Evolutionary conservation across 148 eudicot species (phyloP).

Genomic region (Heliosperma pusillum): DNA sequence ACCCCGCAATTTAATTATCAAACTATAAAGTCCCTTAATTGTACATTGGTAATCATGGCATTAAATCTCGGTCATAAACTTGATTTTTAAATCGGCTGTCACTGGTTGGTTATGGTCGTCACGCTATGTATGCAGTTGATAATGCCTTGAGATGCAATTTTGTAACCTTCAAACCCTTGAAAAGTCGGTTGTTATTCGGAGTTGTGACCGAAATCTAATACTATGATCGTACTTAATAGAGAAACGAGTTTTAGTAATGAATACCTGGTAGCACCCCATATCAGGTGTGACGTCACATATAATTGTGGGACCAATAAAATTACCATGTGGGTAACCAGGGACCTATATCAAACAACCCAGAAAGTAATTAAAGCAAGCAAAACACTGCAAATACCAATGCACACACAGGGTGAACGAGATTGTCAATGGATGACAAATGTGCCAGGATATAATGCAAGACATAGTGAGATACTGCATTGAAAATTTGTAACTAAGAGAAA

Average conservation of each 20-base stretch:
- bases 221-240: background rate
- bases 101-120: background rate
- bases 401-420: background rate
- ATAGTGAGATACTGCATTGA: background rate
- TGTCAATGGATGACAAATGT: background rate
- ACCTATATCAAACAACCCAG: constrained; percentile 40
- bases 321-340: constrained; percentile 54
- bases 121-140: background rate
- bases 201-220: background rate
- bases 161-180: background rate
- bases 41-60: background rate
- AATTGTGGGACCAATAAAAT: constrained; percentile 75
- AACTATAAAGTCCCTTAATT: background rate
- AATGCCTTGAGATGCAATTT: background rate
- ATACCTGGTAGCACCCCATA: constrained; percentile 47
- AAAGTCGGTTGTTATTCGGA: background rate
- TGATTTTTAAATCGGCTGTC: background rate
- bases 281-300: constrained; percentile 49
- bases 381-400: background rate
- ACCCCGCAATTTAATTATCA: background rate
- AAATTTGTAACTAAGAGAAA: background rate
- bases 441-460: background rate
- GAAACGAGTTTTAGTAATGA: background rate
- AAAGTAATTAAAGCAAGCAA: background rate
- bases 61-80: no score